Conservation (phyloP, 805 yeast species). For the Wickerhamiella siamensis region DNA sequence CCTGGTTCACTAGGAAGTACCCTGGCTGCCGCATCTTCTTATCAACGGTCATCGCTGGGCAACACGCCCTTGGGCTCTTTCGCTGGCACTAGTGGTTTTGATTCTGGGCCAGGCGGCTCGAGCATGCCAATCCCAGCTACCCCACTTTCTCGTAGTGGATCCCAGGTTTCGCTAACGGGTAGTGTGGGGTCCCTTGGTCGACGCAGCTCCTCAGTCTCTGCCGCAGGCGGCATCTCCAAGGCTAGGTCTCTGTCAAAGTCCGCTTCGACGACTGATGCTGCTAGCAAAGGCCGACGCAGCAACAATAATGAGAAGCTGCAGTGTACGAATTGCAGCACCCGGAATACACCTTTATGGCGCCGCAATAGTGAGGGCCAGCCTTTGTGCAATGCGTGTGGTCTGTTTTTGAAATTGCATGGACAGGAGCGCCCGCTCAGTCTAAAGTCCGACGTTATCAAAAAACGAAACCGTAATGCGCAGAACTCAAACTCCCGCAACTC, state of each 20-base stretch:
- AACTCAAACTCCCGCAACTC: conserved; percentile 6
- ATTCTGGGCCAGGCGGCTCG: not conserved
- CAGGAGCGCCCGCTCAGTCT: conserved; percentile 88
- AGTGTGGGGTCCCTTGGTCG: not conserved
- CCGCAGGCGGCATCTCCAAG: not conserved
- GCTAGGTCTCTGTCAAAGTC: conserved; percentile 1
- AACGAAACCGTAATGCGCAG: conserved; percentile 50
- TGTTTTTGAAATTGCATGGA: conserved; percentile 84
- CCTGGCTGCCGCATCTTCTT: not conserved
- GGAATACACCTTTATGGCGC: conserved; percentile 91
- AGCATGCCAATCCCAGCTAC: not conserved
- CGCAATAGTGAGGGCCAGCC: conserved; percentile 90
- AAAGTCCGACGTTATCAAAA: conserved; percentile 86
- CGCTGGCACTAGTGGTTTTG: not conserved
- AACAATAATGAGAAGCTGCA: conserved; percentile 15
- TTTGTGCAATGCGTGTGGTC: conserved; percentile 91
- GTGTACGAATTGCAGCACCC: conserved; percentile 84
- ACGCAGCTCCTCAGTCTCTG: not conserved
- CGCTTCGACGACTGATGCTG: not conserved
- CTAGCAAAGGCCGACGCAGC: not conserved
- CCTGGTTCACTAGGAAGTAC: not conserved
- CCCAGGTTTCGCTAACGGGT: conserved; percentile 1
- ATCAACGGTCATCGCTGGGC: not conserved
- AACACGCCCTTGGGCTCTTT: not conserved
- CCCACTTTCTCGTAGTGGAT: not conserved